Evolutionary conservation across 2,329 filamentous ascomycete species (phyloP), one percentile per base, ranked within the genome.

Genomic region (Aspergillus tamarii): DNA sequence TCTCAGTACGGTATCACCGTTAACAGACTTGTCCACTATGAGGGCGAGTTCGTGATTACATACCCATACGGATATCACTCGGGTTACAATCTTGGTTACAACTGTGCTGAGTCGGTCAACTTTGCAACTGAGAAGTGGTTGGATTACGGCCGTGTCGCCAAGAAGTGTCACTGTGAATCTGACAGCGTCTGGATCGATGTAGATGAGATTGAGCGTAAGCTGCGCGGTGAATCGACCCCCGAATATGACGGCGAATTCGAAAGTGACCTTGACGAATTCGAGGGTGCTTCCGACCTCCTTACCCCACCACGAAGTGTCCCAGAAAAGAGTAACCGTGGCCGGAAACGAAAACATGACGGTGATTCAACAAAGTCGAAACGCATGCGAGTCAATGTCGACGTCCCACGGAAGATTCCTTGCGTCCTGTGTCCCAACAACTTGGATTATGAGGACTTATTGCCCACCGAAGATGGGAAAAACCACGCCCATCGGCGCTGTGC

Each of bases 181-280:
- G 95, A 99, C 82, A 98, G 94, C 73, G 95, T 99, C 4, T 99
- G 96, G 94, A 93, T 99, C 59, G 94, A 99, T 74, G 93, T 98
- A 4, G 89, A 92, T 63, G 95, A 97, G 72, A 96, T 99, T 62
- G 93, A 99, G 79, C 92, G 95, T 65, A 97, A 96, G 77, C 81
- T 98, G 54, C 88, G 94, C 58, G 95, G 95, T 50, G 94, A 98
- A 76, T 84, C 86, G 4, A 90, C 88, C 4, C 82, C 82, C 0
- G 81, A 83, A 61, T 83, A 82, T 59, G 81, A 81, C 60, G 77
- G 73, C 39, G 80, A 82, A 57, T 77, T 80, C 14, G 89, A 90
- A 2, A 90, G 91, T 8, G 88, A 91, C 1, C 83, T 87, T 2
- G 84, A 86, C 16, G 86, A 88, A 0, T 84, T 87, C 14, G 88